Evolutionary conservation across 2,329 filamentous ascomycete genomes (phyloP), one percentile per base, ranked within the genome.

Genomic region (Ophiostoma pallidulum): DNA sequence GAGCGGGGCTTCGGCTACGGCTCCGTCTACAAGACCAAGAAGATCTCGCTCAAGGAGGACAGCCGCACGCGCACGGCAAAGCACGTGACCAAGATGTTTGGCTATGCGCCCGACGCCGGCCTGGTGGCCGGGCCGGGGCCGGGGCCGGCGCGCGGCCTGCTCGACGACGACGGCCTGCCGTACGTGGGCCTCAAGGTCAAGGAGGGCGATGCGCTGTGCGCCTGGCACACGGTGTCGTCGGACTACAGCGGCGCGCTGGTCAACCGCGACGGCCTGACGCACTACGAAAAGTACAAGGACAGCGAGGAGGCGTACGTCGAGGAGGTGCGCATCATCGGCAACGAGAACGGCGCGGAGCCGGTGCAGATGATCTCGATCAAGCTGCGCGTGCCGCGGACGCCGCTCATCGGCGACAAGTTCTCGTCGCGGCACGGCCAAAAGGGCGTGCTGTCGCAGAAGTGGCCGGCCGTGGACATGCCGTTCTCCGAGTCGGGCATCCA

Each of bases 401-500:
- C 92, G 7, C 76, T 95, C 57, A 96, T 98, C 51, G 92, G 92
- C 64, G 92, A 98, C 75, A 98, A 98, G 67, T 98, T 98, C 72
- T 97, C 92, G 10, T 98, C 92, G 41, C 84, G 92, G 53, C 92
- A 98, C 73, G 92, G 92, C 52, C 92, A 98, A 65, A 98, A 98
- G 69, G 92, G 92, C 80, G 92, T 97, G 43, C 83, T 78, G 60
- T 96, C 89, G 16, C 91, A 97, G 63, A 92, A 96, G 64, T 98
- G 92, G 89, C 92, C 90, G 0, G 78, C 82, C 3, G 72, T 86
- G 50, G 90, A 97, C 64, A 92, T 98, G 86, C 92, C 92, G 4
- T 98, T 97, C 68, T 89, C 87, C 3, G 92, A 98, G 69, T 86
- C 85, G 6, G 92, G 92, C 46, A 97, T 98, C 52, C 90, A 96